These are phyloP conservation scores for Berkeleyomyces basicola DNA, from an alignment of 2,329 filamentous ascomycete species.

Conservation along the genomic window DNA sequence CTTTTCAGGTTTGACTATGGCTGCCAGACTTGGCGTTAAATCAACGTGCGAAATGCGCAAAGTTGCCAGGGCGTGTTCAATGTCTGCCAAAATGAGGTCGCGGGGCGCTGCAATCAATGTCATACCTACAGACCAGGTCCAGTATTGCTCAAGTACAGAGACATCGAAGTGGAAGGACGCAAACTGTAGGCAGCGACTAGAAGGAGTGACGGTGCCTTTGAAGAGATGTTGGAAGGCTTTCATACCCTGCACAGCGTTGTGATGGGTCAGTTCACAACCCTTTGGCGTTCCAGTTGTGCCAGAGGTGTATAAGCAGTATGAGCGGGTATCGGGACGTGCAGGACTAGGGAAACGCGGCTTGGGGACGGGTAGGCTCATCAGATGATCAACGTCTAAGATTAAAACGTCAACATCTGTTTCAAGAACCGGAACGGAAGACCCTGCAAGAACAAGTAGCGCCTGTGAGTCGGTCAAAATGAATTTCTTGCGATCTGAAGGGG, in stretches of 20 bases:
- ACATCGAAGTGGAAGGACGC: slow-evolving; percentile 93
- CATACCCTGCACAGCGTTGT: slow-evolving; percentile 80
- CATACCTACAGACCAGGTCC: slow-evolving; percentile 86
- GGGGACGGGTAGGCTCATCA: slow-evolving; percentile 16
- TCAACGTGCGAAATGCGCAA: slow-evolving; percentile 80
- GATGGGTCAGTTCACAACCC: slow-evolving; percentile 74
- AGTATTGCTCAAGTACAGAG: slow-evolving; percentile 83
- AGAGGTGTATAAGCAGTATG: slow-evolving; percentile 76
- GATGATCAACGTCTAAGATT: slow-evolving; percentile 18
- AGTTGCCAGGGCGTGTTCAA: slow-evolving; percentile 52
- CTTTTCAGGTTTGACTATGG: slow-evolving; percentile 60
- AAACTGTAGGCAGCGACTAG: slow-evolving; percentile 79
- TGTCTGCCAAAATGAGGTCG: slow-evolving; percentile 72
- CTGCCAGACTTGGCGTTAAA: slow-evolving; percentile 72
- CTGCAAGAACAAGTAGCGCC: slow-evolving; percentile 45
- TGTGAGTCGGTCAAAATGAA: slow-evolving; percentile 65
- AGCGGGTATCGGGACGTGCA: slow-evolving; percentile 35
- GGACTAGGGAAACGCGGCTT: background rate
- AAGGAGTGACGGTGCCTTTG: slow-evolving; percentile 49
- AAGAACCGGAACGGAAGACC: slow-evolving; percentile 16
- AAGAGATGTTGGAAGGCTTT: slow-evolving; percentile 73
- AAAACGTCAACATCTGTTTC: slow-evolving; percentile 19
- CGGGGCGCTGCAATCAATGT: slow-evolving; percentile 66
- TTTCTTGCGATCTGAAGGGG: slow-evolving; percentile 54
- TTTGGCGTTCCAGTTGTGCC: slow-evolving; percentile 78